These are phyloP conservation scores for Lactarius akahatsu DNA, from an alignment of 768 basidiomycete genomes.

Conservation along the genomic window DNA sequence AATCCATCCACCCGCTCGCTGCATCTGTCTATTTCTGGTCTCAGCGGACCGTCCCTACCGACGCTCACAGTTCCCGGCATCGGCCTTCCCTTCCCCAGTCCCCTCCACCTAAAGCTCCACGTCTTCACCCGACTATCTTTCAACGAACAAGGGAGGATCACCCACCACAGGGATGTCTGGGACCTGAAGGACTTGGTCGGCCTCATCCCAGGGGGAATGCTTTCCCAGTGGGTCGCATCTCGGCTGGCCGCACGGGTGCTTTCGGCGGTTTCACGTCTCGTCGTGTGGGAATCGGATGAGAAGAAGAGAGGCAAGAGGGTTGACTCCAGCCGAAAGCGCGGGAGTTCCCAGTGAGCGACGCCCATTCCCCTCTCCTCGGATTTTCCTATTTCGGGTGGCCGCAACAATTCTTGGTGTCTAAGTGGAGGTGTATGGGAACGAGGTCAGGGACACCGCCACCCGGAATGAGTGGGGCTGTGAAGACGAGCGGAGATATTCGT, in stretches of 20 bases:
- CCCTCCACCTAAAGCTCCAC: conserved; percentile 70
- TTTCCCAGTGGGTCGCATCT: conserved; percentile 67
- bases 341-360: conserved; percentile 21
- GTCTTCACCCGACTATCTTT: conserved; percentile 72
- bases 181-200: conserved; percentile 76
- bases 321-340: conserved; percentile 18
- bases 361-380: conserved; percentile 17
- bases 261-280: conserved; percentile 20
- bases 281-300: conserved; percentile 22
- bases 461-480: conserved; percentile 23
- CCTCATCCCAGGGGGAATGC: conserved; percentile 64
- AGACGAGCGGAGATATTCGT: conserved; percentile 20
- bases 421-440: conserved; percentile 20
- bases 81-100: conserved; percentile 64
- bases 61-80: conserved; percentile 60
- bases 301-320: conserved; percentile 16
- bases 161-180: conserved; percentile 79
- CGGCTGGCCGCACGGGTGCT: conserved; percentile 53
- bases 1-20: conserved; percentile 27
- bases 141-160: conserved; percentile 80
- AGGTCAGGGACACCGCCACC: conserved; percentile 23
- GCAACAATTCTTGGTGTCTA: conserved; percentile 2
- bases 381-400: conserved; percentile 9
- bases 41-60: conserved; percentile 38
- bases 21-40: conserved; percentile 31